These are phyloP conservation scores for Apiospora aurea DNA, from an alignment of 2,329 filamentous ascomycete species.

Conservation along the genomic window DNA sequence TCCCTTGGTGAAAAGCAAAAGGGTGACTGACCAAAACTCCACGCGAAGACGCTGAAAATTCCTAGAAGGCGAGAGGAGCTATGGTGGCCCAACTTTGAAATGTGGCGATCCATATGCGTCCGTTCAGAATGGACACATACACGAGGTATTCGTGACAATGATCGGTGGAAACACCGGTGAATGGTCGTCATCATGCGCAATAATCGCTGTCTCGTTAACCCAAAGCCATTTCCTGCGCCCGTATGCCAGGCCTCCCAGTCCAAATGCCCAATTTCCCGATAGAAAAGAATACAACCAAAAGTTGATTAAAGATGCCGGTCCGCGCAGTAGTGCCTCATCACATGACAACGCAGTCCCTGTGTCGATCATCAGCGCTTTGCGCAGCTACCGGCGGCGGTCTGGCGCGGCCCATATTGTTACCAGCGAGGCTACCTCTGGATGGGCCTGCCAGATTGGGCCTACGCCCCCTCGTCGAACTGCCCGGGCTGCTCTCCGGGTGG, in stretches of 20 bases:
- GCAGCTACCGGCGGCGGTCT: neutral
- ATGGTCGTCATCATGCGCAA: neutral
- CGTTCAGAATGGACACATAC: neutral
- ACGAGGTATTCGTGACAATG: neutral
- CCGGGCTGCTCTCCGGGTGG: constrained; percentile 52
- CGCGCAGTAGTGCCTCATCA: neutral
- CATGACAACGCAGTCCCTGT: constrained; percentile 21
- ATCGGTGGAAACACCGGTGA: neutral
- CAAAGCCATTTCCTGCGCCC: neutral
- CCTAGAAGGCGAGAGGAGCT: neutral
- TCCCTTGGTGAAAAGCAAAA: neutral
- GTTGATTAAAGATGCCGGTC: neutral
- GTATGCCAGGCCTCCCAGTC: neutral
- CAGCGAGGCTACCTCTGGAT: neutral
- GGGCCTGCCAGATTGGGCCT: neutral
- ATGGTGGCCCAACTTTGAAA: neutral
- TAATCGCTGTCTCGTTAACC: neutral
- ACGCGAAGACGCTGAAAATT: neutral
- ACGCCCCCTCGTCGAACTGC: neutral
- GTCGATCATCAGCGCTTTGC: neutral
- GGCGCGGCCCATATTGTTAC: neutral
- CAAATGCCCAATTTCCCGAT: neutral
- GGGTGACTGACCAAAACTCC: neutral
- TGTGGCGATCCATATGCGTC: neutral
- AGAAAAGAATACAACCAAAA: neutral